A percentile compares a stretch with the other conserved stretches of the same genome.
Conservation (phyloP, 805 yeast species). For the Wickerhamomyces ciferrii region DNA sequence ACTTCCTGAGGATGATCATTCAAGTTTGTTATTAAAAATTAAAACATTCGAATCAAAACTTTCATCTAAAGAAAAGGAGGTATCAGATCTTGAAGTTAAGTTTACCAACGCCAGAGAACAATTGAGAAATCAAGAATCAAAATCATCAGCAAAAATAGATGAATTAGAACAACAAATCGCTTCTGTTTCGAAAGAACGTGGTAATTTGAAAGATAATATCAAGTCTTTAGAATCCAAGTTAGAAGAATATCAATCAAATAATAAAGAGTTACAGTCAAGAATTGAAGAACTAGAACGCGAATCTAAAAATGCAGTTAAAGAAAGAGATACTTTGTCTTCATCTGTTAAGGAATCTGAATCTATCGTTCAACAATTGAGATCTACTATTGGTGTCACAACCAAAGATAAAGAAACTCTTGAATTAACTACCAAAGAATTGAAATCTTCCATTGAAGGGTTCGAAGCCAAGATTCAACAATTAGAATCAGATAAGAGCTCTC, state of each 20-base stretch:
- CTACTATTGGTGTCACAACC: background rate
- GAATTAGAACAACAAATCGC: background rate
- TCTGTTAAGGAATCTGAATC: background rate
- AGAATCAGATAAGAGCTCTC: no score
- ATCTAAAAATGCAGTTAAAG: background rate
- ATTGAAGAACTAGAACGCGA: background rate
- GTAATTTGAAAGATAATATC: background rate
- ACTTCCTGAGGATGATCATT: background rate
- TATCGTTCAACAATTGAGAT: no score
- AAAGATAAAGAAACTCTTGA: background rate
- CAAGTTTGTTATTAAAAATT: background rate
- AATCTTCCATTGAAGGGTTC: background rate
- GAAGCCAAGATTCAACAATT: background rate
- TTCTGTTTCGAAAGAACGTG: background rate
- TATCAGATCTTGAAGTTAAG: background rate
- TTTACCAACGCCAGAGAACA: background rate
- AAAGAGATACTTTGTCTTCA: background rate
- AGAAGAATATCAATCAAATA: background rate
- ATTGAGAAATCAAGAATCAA: background rate
- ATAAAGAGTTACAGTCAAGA: background rate
- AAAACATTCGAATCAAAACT: background rate
- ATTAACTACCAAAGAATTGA: slow-evolving; percentile 1
- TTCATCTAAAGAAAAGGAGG: background rate
- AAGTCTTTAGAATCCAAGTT: background rate
- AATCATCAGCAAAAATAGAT: background rate